Evolutionary conservation across 2,329 filamentous ascomycete genomes (phyloP), one percentile per base, ranked within the genome.

Genomic region (Arthrobotrys entomopaga): DNA sequence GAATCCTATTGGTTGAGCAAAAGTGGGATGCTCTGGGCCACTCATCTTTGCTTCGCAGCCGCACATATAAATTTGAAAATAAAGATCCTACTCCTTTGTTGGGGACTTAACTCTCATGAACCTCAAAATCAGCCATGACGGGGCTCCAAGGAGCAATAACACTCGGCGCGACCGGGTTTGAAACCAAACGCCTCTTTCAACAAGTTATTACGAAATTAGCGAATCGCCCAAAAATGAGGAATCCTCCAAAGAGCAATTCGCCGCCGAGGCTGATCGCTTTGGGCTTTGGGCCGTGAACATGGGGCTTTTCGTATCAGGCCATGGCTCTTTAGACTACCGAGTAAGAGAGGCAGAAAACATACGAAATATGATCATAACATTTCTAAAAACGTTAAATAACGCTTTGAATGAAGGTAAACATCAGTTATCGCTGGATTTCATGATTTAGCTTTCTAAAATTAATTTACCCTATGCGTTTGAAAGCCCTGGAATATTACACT

Each of bases 311-410:
- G 69, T 73, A 13, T 49, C 69, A 6, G 69, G 69, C 20, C 69
- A 73, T 24, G 69, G 69, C 19, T 73, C 69, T 57, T 54, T 73
- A n/a, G 69, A 66, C 53, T 73, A 73, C 43, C 60, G 69, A 11
- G 69, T 73, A 2, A 48, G 69, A 46, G 69, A 61, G n/a, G 61
- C 69, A 4, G 60, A 57, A 22, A 73, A 73, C 46, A 60, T 73
- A 2, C 53, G n/a, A 15, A 26, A 46, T 19, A 65, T 65, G 49
- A 4, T 73, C 1, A 34, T 40, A 42, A 54, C 22, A 2, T 61
- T 73, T 29, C 13, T 73, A 7, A 40, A 49, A 1, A 56, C 48
- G 3, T 34, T 73, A 15, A 73, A 65, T n/a, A 38, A 29, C 3
- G 58, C 69, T n/a, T 56, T 73, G 11, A 19, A 6, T 7, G 69